Percentiles rank a stretch among this genome's conserved stretches.
Evolutionary conservation across 2,329 filamentous ascomycete genomes (phyloP).

Genomic region (Lojkania enalia): DNA sequence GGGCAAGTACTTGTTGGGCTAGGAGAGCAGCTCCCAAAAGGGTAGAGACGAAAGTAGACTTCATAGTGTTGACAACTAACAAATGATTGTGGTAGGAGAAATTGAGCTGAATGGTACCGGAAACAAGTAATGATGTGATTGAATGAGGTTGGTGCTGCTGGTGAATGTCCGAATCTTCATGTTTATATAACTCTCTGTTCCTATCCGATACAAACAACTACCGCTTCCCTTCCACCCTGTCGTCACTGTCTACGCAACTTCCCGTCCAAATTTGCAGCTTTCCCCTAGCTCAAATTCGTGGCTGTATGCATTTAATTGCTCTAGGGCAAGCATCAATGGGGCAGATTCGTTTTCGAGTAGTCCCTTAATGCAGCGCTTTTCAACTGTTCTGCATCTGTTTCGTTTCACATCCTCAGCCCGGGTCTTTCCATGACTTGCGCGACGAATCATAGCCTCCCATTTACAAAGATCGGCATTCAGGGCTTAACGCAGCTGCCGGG

Average conservation of each 20-base stretch:
- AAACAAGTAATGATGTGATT: conserved; percentile 1
- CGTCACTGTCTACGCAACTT: conserved; percentile 7
- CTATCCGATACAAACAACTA: background rate
- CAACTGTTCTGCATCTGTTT: background rate
- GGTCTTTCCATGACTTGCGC: background rate
- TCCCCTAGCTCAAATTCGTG: background rate
- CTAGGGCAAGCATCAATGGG: background rate
- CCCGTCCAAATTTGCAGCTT: background rate
- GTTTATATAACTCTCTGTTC: background rate
- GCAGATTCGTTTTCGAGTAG: background rate
- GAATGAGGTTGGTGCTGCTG: conserved; percentile 5
- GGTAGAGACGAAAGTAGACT: conserved; percentile 23
- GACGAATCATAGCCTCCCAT: background rate
- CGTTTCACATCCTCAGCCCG: background rate
- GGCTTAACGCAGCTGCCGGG: background rate
- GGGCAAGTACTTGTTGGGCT: conserved; percentile 35
- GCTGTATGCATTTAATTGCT: background rate
- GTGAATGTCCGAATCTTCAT: background rate
- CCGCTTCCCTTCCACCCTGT: background rate
- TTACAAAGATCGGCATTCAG: conserved; percentile 3
- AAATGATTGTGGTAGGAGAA: background rate
- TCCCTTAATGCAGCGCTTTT: background rate
- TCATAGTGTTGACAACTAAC: conserved; percentile 19
- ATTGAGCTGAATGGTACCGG: background rate
- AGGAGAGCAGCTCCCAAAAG: conserved; percentile 32